These are phyloP conservation scores for Lodderomyces orthopsilosis DNA, from an alignment of 1,139 yeast species.

Conservation along the genomic window DNA sequence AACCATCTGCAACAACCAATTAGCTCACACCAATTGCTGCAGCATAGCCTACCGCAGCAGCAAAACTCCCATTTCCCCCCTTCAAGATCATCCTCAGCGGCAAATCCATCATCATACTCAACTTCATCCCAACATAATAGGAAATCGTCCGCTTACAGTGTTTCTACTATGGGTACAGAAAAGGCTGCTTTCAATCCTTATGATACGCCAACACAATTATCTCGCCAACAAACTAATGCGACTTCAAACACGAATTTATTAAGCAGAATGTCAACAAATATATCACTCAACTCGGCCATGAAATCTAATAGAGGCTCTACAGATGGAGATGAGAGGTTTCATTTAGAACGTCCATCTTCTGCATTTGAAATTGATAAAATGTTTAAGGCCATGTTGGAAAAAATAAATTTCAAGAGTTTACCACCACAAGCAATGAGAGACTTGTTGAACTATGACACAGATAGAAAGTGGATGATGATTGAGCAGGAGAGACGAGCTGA, in stretches of 20 bases:
- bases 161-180: constrained; percentile 19
- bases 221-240: constrained; percentile 5
- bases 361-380: constrained; percentile 60
- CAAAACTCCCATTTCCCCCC: constrained; percentile 22
- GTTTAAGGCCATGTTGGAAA: constrained; percentile 72
- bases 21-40: constrained; percentile 14
- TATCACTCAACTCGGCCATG: constrained; percentile 33
- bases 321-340: constrained; percentile 18
- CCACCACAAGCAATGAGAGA: constrained; percentile 78
- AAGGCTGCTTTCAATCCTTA: constrained; percentile 24
- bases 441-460: constrained; percentile 70
- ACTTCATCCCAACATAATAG: constrained; percentile 36
- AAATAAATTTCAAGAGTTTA: constrained; percentile 76
- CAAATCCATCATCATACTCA: constrained; percentile 24
- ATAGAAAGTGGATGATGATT: constrained; percentile 89
- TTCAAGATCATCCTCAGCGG: constrained; percentile 24
- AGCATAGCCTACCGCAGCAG: constrained; percentile 15
- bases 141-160: constrained; percentile 41
- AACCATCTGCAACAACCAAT: constrained; percentile 4
- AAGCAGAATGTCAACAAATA: constrained; percentile 17
- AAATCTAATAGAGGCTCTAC: constrained; percentile 29
- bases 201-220: constrained; percentile 24
- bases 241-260: constrained; percentile 7
- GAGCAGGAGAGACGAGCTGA: constrained; percentile 85
- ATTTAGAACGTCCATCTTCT: constrained; percentile 55